A percentile compares a stretch with the other conserved stretches of the same genome.
phyloP scores from a whole-genome alignment of 192 early-diverging fungal genomes.

The Nowakowskiella sp. region DNA sequence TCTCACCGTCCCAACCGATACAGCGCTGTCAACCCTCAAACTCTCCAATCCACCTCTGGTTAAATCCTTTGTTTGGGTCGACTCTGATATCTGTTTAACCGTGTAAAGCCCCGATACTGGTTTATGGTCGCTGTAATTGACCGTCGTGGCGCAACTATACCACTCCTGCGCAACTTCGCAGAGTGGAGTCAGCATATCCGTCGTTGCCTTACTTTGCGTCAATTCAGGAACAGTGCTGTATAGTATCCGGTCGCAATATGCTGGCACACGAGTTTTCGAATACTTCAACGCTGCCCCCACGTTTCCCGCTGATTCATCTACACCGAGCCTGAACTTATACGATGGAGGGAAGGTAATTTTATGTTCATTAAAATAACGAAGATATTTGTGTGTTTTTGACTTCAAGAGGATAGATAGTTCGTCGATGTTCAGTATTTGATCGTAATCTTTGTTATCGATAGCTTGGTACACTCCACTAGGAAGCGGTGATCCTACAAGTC shows the following conservation, averaged over 20 bases:
- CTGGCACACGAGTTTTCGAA: conserved; percentile 20
- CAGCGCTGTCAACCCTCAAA: too few species aligned
- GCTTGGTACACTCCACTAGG: background rate
- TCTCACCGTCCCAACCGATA: too few species aligned
- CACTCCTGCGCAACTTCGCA: too few species aligned
- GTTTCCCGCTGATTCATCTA: background rate
- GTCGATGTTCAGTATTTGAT: conserved; percentile 17
- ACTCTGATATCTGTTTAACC: too few species aligned
- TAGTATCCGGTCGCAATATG: conserved; percentile 32
- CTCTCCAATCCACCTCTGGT: too few species aligned
- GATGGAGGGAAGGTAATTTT: conserved; percentile 22
- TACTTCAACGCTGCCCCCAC: conserved; percentile 1
- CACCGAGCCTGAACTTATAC: conserved; percentile 19
- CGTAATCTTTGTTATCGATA: conserved; percentile 15
- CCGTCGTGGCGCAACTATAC: conserved; percentile 13
- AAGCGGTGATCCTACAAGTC: conserved; percentile 19
- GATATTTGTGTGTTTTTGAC: conserved; percentile 4
- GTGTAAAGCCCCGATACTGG: conserved; percentile 27
- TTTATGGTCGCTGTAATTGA: conserved; percentile 26
- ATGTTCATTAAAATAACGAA: conserved; percentile 21
- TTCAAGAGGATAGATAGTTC: conserved; percentile 17
- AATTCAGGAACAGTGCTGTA: conserved; percentile 13
- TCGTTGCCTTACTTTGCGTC: conserved; percentile 2
- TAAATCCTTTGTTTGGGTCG: too few species aligned
- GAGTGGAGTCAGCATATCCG: conserved; percentile 4